Base-by-base conservation (phyloP, 2,329 filamentous ascomycete species). In the Phoma sp. region DNA sequence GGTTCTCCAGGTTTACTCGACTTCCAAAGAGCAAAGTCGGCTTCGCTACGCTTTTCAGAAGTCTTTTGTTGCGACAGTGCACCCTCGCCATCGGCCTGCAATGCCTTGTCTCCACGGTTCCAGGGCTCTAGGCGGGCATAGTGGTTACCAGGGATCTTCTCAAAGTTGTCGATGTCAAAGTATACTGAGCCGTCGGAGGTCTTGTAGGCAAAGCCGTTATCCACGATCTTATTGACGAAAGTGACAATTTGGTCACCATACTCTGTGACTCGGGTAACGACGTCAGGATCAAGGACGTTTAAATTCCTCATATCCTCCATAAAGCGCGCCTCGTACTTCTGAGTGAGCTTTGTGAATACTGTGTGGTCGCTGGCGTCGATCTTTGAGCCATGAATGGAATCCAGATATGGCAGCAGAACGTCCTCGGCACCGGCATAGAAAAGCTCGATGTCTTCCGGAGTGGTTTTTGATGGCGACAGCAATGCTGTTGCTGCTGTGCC, bases 11-110 rank as follows among this genome's bases (percentile, higher is more conserved):
- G 86, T 77, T 96, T 97, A 1, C 89, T 93, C 48, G 88, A 87
- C 74, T 98, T 98, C 93, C 92, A 97, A 1, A 98, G 79, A 0
- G 92, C 93, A 76, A 98, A 98, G 68, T 98, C 93, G 6, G 89
- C 88, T 1, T 87, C 80, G 23, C 86, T 87, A 48, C 88, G 86
- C 79, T 98, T 98, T 63, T 83, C 83, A 0, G 79, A 78, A 5
- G 79, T 79, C 59, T 82, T 81, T 55, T 82, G 59, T 23, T 58
- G 82, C 8, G 82, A 81, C 39, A 97, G 74, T 0, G 92, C 89
- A 0, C 93, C 93, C 71, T 98, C 95, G 8, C 93, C 93, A 65
- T 98, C 93, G 7, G 91, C 91, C 64, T 89, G 87, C 23, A 97
- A 79, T 3, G 87, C 87, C 71, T 91, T 89, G 76, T 98, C 89